Evolutionary conservation across 2,329 filamentous ascomycete species (phyloP).

Genomic region (Fusarium nodosum): DNA sequence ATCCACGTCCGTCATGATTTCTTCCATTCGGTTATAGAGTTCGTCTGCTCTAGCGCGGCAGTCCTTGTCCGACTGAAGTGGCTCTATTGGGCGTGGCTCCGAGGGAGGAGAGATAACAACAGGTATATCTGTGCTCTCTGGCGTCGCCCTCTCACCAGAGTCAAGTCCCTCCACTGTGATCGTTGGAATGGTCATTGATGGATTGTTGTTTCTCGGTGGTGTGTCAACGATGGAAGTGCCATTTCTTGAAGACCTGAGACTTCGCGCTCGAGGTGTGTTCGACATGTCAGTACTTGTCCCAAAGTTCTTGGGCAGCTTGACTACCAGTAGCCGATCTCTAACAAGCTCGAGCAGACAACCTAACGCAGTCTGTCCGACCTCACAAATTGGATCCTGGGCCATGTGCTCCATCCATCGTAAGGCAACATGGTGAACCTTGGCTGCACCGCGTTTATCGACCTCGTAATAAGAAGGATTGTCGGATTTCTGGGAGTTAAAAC

Average conservation of each 20-base stretch:
- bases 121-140: too few species aligned
- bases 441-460: not conserved
- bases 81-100: not conserved
- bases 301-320: not conserved
- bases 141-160: too few species aligned
- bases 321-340: not conserved
- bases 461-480: not conserved
- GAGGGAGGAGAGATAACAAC: not conserved
- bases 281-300: not conserved
- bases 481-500: not conserved
- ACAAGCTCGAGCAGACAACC: not conserved
- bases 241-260: too few species aligned
- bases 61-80: not conserved
- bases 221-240: fast-evolving
- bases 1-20: not conserved
- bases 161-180: not conserved
- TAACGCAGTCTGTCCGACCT: not conserved
- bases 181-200: not conserved
- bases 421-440: not conserved
- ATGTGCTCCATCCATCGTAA: not conserved
- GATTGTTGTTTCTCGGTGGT: not conserved
- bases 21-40: not conserved
- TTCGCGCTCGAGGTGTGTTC: too few species aligned
- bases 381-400: not conserved
- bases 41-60: not conserved